Evolutionary conservation across 768 basidiomycete species (phyloP), one percentile per base, ranked within the genome.

Genomic region (Pisolithus marmoratus): DNA sequence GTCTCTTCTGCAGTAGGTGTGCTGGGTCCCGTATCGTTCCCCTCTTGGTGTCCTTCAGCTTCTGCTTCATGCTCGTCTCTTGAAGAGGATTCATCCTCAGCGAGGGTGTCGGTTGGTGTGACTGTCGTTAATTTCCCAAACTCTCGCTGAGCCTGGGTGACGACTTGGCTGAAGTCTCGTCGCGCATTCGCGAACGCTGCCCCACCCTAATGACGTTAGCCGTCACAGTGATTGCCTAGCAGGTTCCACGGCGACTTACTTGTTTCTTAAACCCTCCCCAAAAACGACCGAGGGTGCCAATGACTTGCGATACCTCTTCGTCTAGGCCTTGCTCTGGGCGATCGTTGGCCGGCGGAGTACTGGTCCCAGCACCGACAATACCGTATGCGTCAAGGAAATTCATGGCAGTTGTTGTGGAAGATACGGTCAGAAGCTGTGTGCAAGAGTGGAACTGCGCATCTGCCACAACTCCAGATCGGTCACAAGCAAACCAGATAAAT

Each of bases 241-340:
- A 8, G 27, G 46, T 20, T 24, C 26, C 22, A 34, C 46, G 41
- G n/a, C 4, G 46, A 61, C 82, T 57, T 59, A 83, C 92, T 83
- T 94, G 92, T 66, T 87, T 89, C 74, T 84, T 82, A 63, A 94
- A 87, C 27, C 90, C 88, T 42, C 91, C 91, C 94, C 94, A 96
- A 63, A 93, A 85, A 48, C 85, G 76, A 26, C 85, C 83, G 12
- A 95, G 73, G 61, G 90, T 86, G n/a, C 89, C 89, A 38, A 94
- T 82, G 22, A 93, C 93, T 61, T 95, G 86, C 2, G 79, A 78
- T 14, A 96, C 90, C 67, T 96, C 93, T 61, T 94, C 87, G 61
- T 94, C 85, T 41, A 96, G 71, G 51, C 76, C 80, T 38, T 65
- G 76, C 51, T 80, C 79, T 27, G 80, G 71, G 31, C 73, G 67